These are phyloP conservation scores for Aspergillus hortae DNA, from an alignment of 2,329 filamentous ascomycete species.

Conservation along the genomic window DNA sequence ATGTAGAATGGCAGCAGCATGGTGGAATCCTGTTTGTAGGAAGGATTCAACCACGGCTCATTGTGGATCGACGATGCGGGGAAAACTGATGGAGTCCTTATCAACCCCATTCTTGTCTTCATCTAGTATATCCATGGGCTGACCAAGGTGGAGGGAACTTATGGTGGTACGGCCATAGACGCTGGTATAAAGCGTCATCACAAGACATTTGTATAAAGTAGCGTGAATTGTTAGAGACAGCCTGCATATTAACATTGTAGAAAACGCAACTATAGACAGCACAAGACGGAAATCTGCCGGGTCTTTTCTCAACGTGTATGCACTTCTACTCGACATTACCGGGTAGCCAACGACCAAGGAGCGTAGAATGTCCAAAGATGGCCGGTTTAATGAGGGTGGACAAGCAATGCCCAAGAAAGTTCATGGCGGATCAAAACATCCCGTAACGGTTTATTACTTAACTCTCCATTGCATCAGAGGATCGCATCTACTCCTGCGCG, in stretches of 20 bases:
- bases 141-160: no score
- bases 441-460: slow-evolving; percentile 26
- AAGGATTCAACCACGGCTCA: neutral
- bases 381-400: slow-evolving; percentile 15
- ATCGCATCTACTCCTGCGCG: slow-evolving; percentile 33
- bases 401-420: slow-evolving; percentile 21
- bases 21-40: neutral
- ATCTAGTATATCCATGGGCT: no score
- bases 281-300: neutral
- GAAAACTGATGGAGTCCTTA: neutral
- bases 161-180: no score
- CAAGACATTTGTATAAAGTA: no score
- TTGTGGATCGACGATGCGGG: neutral
- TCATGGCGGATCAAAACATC: slow-evolving; percentile 26
- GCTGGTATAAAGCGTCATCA: no score
- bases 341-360: neutral
- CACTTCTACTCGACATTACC: slow-evolving; percentile 4
- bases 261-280: neutral
- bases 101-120: neutral
- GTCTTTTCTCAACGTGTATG: neutral
- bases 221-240: no score
- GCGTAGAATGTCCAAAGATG: slow-evolving; percentile 9
- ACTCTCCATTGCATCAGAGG: slow-evolving; percentile 7
- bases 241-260: no score
- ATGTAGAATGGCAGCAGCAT: no score